Evolutionary conservation across 2,329 filamentous ascomycete species (phyloP), one percentile per base, ranked within the genome.

Genomic region (Diplodia sapinea): DNA sequence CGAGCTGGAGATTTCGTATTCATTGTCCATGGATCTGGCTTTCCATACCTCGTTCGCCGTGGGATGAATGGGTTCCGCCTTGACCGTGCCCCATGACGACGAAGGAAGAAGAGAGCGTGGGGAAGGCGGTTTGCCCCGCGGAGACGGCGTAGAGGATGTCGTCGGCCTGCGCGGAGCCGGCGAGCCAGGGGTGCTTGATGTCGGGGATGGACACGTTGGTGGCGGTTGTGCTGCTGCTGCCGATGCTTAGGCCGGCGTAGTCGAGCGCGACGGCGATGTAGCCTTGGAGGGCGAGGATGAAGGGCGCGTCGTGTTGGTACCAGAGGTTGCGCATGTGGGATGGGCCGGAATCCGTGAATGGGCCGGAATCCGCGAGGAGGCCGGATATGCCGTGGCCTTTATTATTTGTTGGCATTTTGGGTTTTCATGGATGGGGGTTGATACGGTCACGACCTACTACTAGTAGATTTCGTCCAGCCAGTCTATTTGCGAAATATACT

Each of bases 241-340:
- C 8, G 5, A 49, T n/a, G 6, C 73, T 73, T 2, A 75, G 69
- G 7, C 73, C 73, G 5, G 70, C 70, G 52, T 75, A 74, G 61
- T 75, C 73, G 13, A 73, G 55, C 2, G 36, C 62, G 23, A 72
- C 67, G 31, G 73, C 73, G 13, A 70, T 74, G 36, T 73, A 75
- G 56, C 75, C 75, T 51, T 71, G 67, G 0, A 73, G 70, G 3
- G 73, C 73, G 15, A 76, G 70, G 5, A 66, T 67, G 66, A 71
- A 75, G 0, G 74, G 73, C n/a, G 69, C 73, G 40, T 65, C 47
- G 67, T 70, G 74, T 23, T 75, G 66, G 40, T 74, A 69, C 70
- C 71, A 74, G 1, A 77, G 71, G 55, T 70, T 71, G 20, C 71
- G 23, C 23, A 23, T 23, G 23, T 23, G 23, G 23, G 23, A 72